Evolutionary conservation across 192 early-diverging fungal genomes (phyloP).

Genomic region (Umbelopsis sp.): DNA sequence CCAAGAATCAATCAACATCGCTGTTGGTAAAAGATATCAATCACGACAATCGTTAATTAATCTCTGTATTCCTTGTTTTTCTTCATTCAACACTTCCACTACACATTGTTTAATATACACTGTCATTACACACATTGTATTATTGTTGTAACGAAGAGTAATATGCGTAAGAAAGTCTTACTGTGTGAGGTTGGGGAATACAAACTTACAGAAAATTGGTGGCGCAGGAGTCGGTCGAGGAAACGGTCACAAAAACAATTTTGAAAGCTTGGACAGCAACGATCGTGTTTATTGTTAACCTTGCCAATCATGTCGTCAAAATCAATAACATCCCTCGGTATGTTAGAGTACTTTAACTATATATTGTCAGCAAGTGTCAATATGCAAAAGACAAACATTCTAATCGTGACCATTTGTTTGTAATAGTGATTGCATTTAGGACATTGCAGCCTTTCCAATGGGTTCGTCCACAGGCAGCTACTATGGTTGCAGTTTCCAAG

Average conservation of each 20-base stretch:
- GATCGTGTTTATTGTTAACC: not conserved
- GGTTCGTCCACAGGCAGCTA: not conserved
- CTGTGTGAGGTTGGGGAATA: not conserved
- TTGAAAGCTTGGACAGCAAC: not conserved
- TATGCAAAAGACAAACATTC: not conserved
- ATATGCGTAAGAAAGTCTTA: not conserved
- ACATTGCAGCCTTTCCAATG: not conserved
- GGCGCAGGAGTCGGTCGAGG: not conserved
- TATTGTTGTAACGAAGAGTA: not conserved
- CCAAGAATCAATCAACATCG: not conserved
- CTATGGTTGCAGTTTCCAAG: not conserved
- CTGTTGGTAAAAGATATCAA: not conserved
- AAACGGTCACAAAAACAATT: conserved; percentile 14
- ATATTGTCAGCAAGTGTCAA: not conserved
- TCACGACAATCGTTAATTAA: not conserved
- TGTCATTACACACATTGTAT: not conserved
- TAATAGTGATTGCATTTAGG: conserved; percentile 2
- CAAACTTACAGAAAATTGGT: too few relatives aligned
- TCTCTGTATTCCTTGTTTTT: not conserved
- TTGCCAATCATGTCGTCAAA: conserved; percentile 2
- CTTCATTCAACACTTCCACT: not conserved
- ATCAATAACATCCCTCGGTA: conserved; percentile 16
- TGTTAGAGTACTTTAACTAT: not conserved
- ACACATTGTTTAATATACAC: not conserved
- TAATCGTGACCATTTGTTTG: not conserved